Evolutionary conservation across 768 basidiomycete species (phyloP), one percentile per base, ranked within the genome.

Genomic region (Chalciporus piperatus): DNA sequence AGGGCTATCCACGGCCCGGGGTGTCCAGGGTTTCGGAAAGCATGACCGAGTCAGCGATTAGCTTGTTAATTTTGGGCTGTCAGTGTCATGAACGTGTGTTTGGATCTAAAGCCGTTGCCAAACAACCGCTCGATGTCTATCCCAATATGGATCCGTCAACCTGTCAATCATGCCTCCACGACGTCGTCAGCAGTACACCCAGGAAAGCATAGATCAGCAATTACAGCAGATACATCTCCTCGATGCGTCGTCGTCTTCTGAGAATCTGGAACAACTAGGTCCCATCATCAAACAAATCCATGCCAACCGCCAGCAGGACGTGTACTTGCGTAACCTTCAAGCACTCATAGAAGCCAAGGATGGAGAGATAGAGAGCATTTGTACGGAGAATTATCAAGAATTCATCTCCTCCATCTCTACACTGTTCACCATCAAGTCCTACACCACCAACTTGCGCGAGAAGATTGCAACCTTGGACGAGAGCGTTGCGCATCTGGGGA

Each of bases 331-430:
- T 47, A 89, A 86, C 40, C 75, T 98, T 39, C 87, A 90, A 62
- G 77, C 74, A n/a, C 88, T 98, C 62, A 87, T 98, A 52, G 85
- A 92, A 63, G 84, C 93, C 57, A 97, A 98, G 73, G 97, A 99
- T 68, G 78, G 81, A 54, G 96, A 98, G 70, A 99, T 99, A 68
- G 92, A 98, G 73, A 84, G 82, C 53, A 94, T 98, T 68, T 98
- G 97, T 72, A 82, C 85, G 51, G 89, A 93, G 59, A 98, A 98
- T 69, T 98, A 98, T 63, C 92, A 95, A 71, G 96, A 98, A 71
- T 99, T 99, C 61, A 94, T 98, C 30, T 86, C 88, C 25, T 97
- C 95, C 17, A 94, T 98, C 14, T 92, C 93, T n/a, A 98, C 94
- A 3, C 77, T 99, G 55, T 88, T 98, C 70, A 87, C 88, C 42